These are phyloP conservation scores for Amanita polypyramis DNA, from an alignment of 768 basidiomycete species.

Conservation along the genomic window DNA sequence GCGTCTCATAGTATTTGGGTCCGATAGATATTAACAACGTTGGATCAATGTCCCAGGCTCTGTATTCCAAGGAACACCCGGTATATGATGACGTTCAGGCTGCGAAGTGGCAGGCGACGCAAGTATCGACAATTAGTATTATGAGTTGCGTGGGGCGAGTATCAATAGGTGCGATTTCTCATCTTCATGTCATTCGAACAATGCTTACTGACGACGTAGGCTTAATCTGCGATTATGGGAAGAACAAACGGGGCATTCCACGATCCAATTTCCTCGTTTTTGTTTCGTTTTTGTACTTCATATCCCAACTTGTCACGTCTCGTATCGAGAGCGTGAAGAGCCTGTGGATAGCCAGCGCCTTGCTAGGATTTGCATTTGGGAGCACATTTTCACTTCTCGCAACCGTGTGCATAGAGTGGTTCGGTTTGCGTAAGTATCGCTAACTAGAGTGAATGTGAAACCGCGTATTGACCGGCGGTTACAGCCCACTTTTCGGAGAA, in stretches of 20 bases:
- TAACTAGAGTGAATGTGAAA: not conserved
- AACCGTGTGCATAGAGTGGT: constrained; percentile 80
- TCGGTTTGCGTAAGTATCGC: constrained; percentile 60
- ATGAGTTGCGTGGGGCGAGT: constrained; percentile 78
- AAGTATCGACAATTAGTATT: constrained; percentile 76
- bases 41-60: constrained; percentile 62
- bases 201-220: constrained; percentile 27
- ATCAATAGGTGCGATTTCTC: constrained; percentile 43
- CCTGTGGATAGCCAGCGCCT: constrained; percentile 51
- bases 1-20: not conserved
- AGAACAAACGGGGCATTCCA: constrained; percentile 46
- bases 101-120: constrained; percentile 68
- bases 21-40: constrained; percentile 73
- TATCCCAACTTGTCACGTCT: constrained; percentile 58
- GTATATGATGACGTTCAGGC: constrained; percentile 60
- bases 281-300: constrained; percentile 55
- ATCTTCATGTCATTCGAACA: not conserved
- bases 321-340: constrained; percentile 42
- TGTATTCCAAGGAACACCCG: constrained; percentile 36
- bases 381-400: constrained; percentile 62
- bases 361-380: constrained; percentile 64
- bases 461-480: not conserved
- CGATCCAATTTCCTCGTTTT: constrained; percentile 62
- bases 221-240: constrained; percentile 54
- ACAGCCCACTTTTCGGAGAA: constrained; percentile 73